Evolutionary conservation across 306 rosid genomes (phyloP).

Genomic region (Lathyrus oleraceus): DNA sequence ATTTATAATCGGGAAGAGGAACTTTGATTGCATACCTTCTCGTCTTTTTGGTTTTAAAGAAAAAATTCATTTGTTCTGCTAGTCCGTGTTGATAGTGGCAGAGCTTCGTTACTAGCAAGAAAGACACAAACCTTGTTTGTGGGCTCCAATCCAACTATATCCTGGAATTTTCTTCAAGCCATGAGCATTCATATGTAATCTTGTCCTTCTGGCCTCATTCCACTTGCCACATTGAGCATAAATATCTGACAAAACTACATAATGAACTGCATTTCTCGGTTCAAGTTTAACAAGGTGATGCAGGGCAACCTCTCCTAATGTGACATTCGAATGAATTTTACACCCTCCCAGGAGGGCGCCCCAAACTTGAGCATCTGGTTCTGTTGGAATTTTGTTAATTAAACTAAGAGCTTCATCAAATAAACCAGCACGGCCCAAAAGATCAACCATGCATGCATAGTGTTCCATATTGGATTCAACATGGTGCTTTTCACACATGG

Average conservation of each 20-base stretch:
- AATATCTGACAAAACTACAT: conserved; percentile 56
- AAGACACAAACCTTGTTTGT: conserved; percentile 21
- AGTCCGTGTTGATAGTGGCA: conserved; percentile 19
- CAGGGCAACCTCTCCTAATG: conserved; percentile 62
- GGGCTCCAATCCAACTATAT: conserved; percentile 62
- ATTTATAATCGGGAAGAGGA: conserved; percentile 2
- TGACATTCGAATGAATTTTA: conserved; percentile 61
- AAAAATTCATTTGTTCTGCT: background rate
- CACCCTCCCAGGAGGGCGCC: conserved; percentile 83
- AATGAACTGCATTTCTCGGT: conserved; percentile 61
- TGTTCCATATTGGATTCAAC: conserved; percentile 63
- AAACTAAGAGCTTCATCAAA: conserved; percentile 55
- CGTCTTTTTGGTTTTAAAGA: background rate
- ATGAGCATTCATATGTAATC: conserved; percentile 43
- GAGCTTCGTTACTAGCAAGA: conserved; percentile 20
- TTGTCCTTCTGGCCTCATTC: conserved; percentile 50
- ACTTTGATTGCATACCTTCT: conserved; percentile 7
- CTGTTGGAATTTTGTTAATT: conserved; percentile 53
- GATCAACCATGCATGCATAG: conserved; percentile 80
- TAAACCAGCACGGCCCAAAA: conserved; percentile 62
- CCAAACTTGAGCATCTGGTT: conserved; percentile 70
- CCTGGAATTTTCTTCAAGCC: conserved; percentile 70
- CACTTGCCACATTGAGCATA: conserved; percentile 64
- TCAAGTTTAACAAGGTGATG: conserved; percentile 63
- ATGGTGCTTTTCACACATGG: conserved; percentile 52